A percentile compares a stretch with the other conserved stretches of the same genome.
Evolutionary conservation across 208 protist species (phyloP).

Genomic region (Leishmania lainsoni): DNA sequence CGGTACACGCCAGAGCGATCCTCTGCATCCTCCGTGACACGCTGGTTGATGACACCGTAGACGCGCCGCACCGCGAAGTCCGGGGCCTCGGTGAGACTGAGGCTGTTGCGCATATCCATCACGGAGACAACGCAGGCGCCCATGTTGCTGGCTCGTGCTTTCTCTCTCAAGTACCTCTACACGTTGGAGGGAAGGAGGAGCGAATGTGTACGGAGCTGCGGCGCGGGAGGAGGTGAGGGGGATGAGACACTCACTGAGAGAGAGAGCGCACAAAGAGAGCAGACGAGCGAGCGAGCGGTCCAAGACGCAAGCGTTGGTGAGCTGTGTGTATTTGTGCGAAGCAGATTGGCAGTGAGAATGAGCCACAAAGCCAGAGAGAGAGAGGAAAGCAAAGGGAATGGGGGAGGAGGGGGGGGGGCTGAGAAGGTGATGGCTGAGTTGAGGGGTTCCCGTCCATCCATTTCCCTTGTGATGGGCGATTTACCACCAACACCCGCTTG

Average conservation of each 20-base stretch:
- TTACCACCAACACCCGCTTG: too few relatives aligned
- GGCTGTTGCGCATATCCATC: conserved; percentile 44
- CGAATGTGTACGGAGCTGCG: neutral
- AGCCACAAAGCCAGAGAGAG: too few relatives aligned
- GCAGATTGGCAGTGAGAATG: too few relatives aligned
- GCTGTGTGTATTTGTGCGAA: too few relatives aligned
- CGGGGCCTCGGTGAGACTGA: conserved; percentile 26
- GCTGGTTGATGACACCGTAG: conserved; percentile 54
- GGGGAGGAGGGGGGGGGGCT: neutral
- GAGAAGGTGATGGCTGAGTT: neutral
- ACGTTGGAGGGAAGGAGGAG: neutral
- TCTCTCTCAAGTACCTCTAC: neutral
- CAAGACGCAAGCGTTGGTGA: too few relatives aligned
- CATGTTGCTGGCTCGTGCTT: conserved; percentile 31
- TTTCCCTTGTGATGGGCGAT: too few relatives aligned
- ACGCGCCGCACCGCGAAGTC: conserved; percentile 21
- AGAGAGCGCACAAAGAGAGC: too few relatives aligned
- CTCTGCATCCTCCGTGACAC: conserved; percentile 38
- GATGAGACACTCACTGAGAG: neutral
- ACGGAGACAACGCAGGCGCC: conserved; percentile 50
- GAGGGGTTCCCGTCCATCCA: too few relatives aligned
- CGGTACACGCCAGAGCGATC: conserved; percentile 63
- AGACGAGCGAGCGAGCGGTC: too few relatives aligned
- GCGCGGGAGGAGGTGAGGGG: too few relatives aligned
- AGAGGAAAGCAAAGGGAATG: neutral